These are phyloP conservation scores for Talaromyces wortmannii DNA, from an alignment of 495 filamentous ascomycete genomes.

Conservation along the genomic window DNA sequence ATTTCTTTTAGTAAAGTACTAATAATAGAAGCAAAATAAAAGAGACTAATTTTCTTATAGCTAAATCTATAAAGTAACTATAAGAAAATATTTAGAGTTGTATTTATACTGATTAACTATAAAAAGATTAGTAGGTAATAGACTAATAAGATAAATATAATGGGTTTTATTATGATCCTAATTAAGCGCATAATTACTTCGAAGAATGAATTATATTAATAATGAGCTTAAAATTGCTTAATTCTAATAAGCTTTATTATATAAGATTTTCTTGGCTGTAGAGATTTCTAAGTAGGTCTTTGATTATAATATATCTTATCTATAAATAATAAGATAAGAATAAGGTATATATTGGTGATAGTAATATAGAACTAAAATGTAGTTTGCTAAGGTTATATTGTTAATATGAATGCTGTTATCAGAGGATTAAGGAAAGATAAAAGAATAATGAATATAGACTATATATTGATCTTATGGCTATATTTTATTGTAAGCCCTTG, in stretches of 20 bases:
- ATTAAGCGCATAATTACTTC: too few species aligned
- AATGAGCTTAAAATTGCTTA: conserved; percentile 36
- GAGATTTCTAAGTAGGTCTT: conserved; percentile 24
- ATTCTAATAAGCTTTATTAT: too few species aligned
- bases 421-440: conserved; percentile 56
- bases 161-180: too few species aligned
- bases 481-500: too few species aligned
- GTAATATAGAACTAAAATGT: conserved; percentile 50
- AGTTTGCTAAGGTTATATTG: conserved; percentile 42
- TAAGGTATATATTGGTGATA: conserved; percentile 35
- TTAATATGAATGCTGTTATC: conserved; percentile 51
- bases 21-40: too few species aligned
- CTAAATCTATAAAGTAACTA: too few species aligned
- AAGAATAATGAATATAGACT: conserved; percentile 44
- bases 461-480: conserved; percentile 55
- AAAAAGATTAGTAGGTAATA: too few species aligned
- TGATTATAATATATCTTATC: conserved; percentile 58
- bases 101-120: too few species aligned
- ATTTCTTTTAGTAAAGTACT: too few species aligned
- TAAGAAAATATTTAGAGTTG: too few species aligned
- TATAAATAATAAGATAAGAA: conserved; percentile 42
- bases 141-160: too few species aligned
- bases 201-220: conserved; percentile 30
- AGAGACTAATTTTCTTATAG: too few species aligned
- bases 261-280: conserved; percentile 32